Percentiles rank a stretch among this genome's conserved stretches.
Evolutionary conservation across 345 rosid species (phyloP).

Genomic region (Eucalyptus sp.): DNA sequence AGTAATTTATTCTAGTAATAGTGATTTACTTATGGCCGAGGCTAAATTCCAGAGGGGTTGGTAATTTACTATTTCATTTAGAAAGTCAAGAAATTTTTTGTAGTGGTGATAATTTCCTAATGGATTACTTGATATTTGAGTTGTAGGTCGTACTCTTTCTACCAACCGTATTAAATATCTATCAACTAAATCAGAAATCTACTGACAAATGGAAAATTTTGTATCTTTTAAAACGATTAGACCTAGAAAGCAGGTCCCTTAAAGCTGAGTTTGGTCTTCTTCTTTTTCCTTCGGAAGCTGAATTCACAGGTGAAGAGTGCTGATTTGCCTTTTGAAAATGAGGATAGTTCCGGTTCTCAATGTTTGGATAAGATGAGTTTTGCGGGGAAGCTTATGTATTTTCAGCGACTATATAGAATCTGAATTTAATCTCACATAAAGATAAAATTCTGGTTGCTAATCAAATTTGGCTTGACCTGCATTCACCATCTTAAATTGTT

Average conservation of each 20-base stretch:
- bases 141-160: background rate
- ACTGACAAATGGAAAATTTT: background rate
- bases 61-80: no score
- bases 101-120: background rate
- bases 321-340: background rate
- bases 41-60: no score
- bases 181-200: background rate
- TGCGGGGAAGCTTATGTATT: background rate
- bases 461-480: background rate
- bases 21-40: background rate
- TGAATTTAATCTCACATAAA: background rate
- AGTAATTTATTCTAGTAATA: no score
- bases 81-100: no score
- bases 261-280: background rate
- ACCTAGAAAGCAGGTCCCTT: background rate
- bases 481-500: background rate
- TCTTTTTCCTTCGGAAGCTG: background rate
- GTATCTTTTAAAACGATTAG: background rate
- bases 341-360: background rate
- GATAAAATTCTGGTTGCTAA: background rate
- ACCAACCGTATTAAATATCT: no score
- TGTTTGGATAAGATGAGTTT: background rate
- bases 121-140: background rate
- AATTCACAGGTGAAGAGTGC: background rate
- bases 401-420: background rate